Evolutionary conservation across 345 rosid species (phyloP), one percentile per base, ranked within the genome.

Genomic region (Eutrema heterophyllum): DNA sequence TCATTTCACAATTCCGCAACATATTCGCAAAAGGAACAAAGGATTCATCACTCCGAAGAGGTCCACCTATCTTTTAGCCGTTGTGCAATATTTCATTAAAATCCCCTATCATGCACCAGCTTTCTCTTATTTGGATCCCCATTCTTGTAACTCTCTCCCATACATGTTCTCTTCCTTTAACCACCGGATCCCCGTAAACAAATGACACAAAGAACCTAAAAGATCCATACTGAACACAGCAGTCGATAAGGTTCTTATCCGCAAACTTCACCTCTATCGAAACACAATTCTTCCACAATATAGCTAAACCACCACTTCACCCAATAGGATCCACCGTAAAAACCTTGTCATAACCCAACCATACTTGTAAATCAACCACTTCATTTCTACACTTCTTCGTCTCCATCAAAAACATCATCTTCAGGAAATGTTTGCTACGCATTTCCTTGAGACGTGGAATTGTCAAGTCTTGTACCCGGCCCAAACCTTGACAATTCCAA

Each of bases 141-240:
- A 43, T 13, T 0, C 46, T 0, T 0, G 5, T 2, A 0, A 43
- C 0, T 4, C 15, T 13, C 4, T 43, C 46, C 46, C 46, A 14
- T 9, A 39, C 12, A 2, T 0, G 0, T 9, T 4, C 13, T 2
- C 43, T 3, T 2, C 1, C 2, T 0, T 39, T 3, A 2, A 0
- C 4, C 4, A 2, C 0, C 1, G 13, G 43, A 2, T 10, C 13
- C 0, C 43, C 43, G 10, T 39, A 39, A 2, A 39, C 12, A 10
- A 13, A 39, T 0, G 43, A 39, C 0, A 39, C 1, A 0, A 10
- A 39, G 3, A 39, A 39, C 3, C 3, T 0, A n/a, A n/a, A n/a
- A n/a, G 8, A 0, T 0, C 43, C 43, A 39, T 2, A 39, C 43
- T 39, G 14, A 0, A 39, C 4, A 2, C 2, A 5, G 1, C 2